These are phyloP conservation scores for Pseudogymnoascus sp. DNA, from an alignment of 2,329 filamentous ascomycete genomes.

Conservation along the genomic window DNA sequence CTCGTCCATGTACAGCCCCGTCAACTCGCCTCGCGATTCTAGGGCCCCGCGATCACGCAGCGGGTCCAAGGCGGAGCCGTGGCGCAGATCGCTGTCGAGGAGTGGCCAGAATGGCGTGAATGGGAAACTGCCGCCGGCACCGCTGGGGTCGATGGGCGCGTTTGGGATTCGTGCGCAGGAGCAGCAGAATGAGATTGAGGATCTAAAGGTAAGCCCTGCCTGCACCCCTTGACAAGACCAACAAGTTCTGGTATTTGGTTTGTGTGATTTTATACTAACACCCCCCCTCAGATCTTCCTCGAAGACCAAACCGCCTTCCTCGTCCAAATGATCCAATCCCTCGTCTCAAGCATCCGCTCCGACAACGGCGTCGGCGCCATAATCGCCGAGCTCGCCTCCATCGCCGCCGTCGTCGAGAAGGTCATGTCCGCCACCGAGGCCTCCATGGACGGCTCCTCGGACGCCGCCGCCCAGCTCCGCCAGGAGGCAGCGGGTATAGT, in stretches of 20 bases:
- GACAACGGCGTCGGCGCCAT: slow-evolving; percentile 58
- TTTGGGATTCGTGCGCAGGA: slow-evolving; percentile 32
- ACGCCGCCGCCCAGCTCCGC: slow-evolving; percentile 44
- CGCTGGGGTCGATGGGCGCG: slow-evolving; percentile 26
- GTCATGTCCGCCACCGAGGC: slow-evolving; percentile 59
- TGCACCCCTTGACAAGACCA: neutral
- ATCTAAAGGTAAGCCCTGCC: slow-evolving; percentile 47
- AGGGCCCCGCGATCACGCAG: slow-evolving; percentile 26
- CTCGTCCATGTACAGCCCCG: slow-evolving; percentile 67
- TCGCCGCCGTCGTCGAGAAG: slow-evolving; percentile 61
- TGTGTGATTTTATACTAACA: slow-evolving; percentile 12
- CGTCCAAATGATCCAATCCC: slow-evolving; percentile 72
- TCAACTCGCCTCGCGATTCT: slow-evolving; percentile 59
- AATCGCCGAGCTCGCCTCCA: slow-evolving; percentile 60
- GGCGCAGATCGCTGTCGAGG: slow-evolving; percentile 18
- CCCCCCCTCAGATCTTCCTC: slow-evolving; percentile 54
- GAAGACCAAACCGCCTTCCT: slow-evolving; percentile 75
- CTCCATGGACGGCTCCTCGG: slow-evolving; percentile 35
- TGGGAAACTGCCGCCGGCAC: slow-evolving; percentile 21
- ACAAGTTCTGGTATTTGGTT: neutral
- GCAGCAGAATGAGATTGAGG: slow-evolving; percentile 44
- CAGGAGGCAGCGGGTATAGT: slow-evolving; percentile 44
- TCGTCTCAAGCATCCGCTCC: slow-evolving; percentile 64
- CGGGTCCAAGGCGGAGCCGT: slow-evolving; percentile 22
- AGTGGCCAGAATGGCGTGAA: slow-evolving; percentile 19